Conservation (phyloP, 257 asterid species). For the Nemophila menziesii region DNA sequence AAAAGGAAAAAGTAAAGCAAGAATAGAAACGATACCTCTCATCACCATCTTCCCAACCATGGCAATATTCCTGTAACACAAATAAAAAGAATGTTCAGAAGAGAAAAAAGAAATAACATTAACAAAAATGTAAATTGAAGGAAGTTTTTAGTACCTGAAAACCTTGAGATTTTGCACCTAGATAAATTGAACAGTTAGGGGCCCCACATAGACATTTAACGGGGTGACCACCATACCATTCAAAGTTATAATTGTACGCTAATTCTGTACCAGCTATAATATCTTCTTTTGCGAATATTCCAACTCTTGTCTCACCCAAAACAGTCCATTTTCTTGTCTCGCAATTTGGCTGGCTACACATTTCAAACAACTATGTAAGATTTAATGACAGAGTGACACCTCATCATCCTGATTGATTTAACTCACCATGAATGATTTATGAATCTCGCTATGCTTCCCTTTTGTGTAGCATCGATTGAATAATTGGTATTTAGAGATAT, state of each 20-base stretch:
- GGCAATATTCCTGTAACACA: slow-evolving; percentile 58
- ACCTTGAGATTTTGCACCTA: slow-evolving; percentile 94
- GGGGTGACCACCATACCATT: slow-evolving; percentile 92
- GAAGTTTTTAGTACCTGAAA: slow-evolving; percentile 45
- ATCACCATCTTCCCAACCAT: slow-evolving; percentile 88
- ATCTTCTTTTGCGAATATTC: slow-evolving; percentile 72
- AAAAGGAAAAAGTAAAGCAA: slow-evolving; percentile 2
- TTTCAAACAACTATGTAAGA: slow-evolving; percentile 10
- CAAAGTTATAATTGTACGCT: slow-evolving; percentile 74
- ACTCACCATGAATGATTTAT: slow-evolving; percentile 91
- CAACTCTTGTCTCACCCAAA: slow-evolving; percentile 80
- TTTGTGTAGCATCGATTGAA: slow-evolving; percentile 72
- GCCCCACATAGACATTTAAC: slow-evolving; percentile 95
- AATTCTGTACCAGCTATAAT: slow-evolving; percentile 60
- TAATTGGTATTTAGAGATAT: slow-evolving; percentile 60
- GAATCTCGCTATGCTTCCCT: slow-evolving; percentile 84
- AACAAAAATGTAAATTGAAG: not conserved
- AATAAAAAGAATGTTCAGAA: not conserved
- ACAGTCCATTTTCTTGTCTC: slow-evolving; percentile 98
- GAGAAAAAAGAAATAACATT: no score
- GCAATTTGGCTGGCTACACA: slow-evolving; percentile 77
- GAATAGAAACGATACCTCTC: slow-evolving; percentile 41
- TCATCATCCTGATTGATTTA: slow-evolving; percentile 5
- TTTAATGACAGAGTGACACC: not conserved
- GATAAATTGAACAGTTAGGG: slow-evolving; percentile 74